phyloP scores from a whole-genome alignment of 2,329 filamentous ascomycete species.

The Pseudogymnoascus sp. region DNA sequence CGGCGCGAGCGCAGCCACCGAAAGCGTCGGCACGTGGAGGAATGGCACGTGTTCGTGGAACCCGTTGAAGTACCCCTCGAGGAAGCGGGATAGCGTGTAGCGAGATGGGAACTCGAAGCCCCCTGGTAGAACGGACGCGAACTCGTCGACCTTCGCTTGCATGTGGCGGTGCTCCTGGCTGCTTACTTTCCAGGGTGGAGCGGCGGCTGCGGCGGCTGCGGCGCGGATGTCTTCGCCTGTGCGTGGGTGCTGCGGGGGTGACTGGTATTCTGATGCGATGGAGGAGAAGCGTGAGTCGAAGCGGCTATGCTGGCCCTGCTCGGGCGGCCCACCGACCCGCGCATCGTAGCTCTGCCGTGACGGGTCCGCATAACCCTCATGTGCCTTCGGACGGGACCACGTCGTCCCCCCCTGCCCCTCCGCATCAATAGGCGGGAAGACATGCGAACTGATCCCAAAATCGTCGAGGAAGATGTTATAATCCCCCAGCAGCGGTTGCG shows the following conservation, averaged over 20 bases:
- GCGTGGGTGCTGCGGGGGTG: neutral
- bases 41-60: slow-evolving; percentile 55
- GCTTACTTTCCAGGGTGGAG: slow-evolving; percentile 39
- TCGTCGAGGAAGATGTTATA: slow-evolving; percentile 54
- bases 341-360: neutral
- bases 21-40: slow-evolving; percentile 58
- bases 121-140: slow-evolving; percentile 48
- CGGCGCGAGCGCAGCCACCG: slow-evolving; percentile 53
- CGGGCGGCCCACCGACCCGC: neutral
- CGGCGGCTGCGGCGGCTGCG: neutral
- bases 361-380: neutral
- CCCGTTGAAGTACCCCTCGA: slow-evolving; percentile 61
- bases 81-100: slow-evolving; percentile 57
- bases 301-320: neutral
- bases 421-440: neutral
- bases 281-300: neutral
- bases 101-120: slow-evolving; percentile 62
- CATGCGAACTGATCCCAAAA: slow-evolving; percentile 31
- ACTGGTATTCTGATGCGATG: neutral
- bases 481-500: slow-evolving; percentile 36
- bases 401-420: neutral
- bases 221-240: neutral
- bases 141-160: slow-evolving; percentile 51
- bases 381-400: neutral
- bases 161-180: slow-evolving; percentile 46